Conservation (phyloP, 1,284 basidiomycete genomes). For the Takashimella koratensis region DNA sequence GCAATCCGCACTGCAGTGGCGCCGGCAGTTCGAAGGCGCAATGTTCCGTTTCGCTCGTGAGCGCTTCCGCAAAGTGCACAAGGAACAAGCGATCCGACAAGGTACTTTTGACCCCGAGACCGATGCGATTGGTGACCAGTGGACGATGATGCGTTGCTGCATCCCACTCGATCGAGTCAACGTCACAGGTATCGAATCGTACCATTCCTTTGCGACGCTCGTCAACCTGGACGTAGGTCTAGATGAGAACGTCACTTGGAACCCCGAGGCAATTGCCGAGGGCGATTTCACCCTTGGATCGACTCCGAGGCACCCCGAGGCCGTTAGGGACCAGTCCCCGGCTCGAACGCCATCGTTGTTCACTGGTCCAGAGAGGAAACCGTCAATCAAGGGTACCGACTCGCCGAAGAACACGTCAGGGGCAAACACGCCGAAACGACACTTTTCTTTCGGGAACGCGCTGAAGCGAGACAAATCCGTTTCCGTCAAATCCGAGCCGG, state of each 20-base stretch:
- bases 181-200: conserved; percentile 36
- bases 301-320: not conserved
- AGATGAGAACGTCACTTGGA: conserved; percentile 12
- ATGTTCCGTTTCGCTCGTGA: conserved; percentile 41
- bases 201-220: conserved; percentile 47
- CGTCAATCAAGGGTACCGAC: no score
- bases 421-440: not conserved
- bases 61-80: conserved; percentile 17
- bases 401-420: no score
- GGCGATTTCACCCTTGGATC: conserved; percentile 9
- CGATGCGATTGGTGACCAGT: conserved; percentile 45
- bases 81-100: not conserved
- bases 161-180: conserved; percentile 57
- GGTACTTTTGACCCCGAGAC: not conserved
- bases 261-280: conserved; percentile 12
- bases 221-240: conserved; percentile 34
- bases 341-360: no score
- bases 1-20: conserved; percentile 60
- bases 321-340: no score
- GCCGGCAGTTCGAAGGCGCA: conserved; percentile 55
- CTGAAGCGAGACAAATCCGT: not conserved
- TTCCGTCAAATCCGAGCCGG: not conserved
- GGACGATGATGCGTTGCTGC: conserved; percentile 56
- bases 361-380: no score
- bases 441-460: not conserved